Conservation (phyloP, 495 filamentous ascomycete genomes). For the Amphirosellinia nigrospora region DNA sequence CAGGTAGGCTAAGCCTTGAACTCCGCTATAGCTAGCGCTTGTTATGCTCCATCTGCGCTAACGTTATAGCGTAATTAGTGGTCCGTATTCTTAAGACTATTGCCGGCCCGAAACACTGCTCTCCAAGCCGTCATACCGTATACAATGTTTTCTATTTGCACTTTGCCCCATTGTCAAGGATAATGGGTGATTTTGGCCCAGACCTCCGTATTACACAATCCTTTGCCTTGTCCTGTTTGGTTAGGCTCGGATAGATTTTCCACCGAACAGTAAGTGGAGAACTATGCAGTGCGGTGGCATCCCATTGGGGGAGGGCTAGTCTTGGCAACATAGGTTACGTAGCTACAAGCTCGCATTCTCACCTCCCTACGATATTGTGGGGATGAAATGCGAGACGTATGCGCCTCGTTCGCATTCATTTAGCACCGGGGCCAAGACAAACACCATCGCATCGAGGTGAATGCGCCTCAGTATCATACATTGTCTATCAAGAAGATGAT, state of each 20-base stretch:
- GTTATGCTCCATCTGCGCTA: too few species aligned
- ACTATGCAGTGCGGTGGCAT: not conserved
- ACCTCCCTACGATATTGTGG: not conserved
- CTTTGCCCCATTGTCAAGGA: too few species aligned
- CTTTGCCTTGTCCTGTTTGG: not conserved
- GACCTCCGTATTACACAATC: not conserved
- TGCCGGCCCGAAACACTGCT: too few species aligned
- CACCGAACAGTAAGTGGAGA: not conserved
- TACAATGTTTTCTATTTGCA: too few species aligned
- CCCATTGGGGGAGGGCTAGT: not conserved
- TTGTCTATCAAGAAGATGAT: not conserved
- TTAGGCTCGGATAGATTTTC: not conserved
- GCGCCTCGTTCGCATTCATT: not conserved
- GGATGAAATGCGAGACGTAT: conserved; percentile 2
- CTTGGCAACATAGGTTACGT: not conserved
- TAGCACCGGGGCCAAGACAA: not conserved
- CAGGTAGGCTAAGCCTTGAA: too few species aligned
- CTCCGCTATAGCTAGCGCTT: too few species aligned
- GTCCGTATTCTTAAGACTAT: too few species aligned
- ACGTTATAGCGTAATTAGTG: too few species aligned
- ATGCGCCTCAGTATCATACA: not conserved
- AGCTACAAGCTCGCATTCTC: not conserved
- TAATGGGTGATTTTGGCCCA: too few species aligned
- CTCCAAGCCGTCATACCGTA: too few species aligned
- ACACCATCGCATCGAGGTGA: not conserved